Evolutionary conservation across 2,329 filamentous ascomycete genomes (phyloP).

Genomic region (Septoria petroselini): DNA sequence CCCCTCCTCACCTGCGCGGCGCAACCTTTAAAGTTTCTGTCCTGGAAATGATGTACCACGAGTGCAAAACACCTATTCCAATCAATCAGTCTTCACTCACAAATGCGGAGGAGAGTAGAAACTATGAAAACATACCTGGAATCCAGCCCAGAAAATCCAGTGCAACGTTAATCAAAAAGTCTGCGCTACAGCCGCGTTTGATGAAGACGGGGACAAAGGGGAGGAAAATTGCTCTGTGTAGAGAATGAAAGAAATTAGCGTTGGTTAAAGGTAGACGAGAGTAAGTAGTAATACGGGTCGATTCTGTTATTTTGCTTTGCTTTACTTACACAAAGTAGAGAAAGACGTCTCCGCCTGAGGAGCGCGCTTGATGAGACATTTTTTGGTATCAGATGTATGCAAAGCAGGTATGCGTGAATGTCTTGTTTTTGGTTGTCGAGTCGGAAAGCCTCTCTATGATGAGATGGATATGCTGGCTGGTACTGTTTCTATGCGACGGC

Average conservation of each 20-base stretch:
- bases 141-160: slow-evolving; percentile 69
- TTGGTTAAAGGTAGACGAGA: background rate
- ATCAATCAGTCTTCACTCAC: background rate
- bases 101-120: background rate
- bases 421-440: too few species aligned
- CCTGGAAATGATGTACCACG: slow-evolving; percentile 58
- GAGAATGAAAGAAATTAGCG: background rate
- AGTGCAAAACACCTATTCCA: slow-evolving; percentile 65
- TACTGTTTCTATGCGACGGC: too few species aligned
- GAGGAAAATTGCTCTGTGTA: slow-evolving; percentile 65
- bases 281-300: too few species aligned
- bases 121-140: slow-evolving; percentile 13
- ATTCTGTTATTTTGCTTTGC: background rate
- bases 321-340: slow-evolving; percentile 18
- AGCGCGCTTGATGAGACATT: too few species aligned
- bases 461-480: too few species aligned
- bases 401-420: too few species aligned
- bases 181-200: slow-evolving; percentile 77
- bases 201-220: slow-evolving; percentile 87
- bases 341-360: slow-evolving; percentile 19
- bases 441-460: too few species aligned
- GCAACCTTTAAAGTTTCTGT: background rate
- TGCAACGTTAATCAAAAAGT: slow-evolving; percentile 85
- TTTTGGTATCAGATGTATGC: too few species aligned
- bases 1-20: too few species aligned